Base-by-base conservation (phyloP, 768 basidiomycete species). In the Macrocybe gigantea region DNA sequence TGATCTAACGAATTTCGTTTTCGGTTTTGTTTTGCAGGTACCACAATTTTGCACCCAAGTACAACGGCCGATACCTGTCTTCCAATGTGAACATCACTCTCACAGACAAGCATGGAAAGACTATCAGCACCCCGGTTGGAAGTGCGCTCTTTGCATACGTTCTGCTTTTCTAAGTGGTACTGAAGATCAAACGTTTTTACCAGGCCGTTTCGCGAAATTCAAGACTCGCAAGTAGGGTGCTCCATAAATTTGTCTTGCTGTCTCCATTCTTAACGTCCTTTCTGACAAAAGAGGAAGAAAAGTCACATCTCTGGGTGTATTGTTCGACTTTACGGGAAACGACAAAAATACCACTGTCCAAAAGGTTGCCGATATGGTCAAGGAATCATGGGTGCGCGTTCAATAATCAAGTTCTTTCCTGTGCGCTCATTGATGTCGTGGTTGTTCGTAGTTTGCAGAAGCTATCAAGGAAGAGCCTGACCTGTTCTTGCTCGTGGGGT, bases 11-110 rank as follows among this genome's bases (percentile, higher is more conserved):
- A 22, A 1, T 8, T 30, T 41, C 33, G 15, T 44, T 31, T 48
- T 51, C 41, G 53, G 33, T 35, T 33, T 22, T 22, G 31, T 30
- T 22, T 40, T 35, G 35, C 48, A 84, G 79, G 66, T 70, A 85
- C 61, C 64, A 71, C 45, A 85, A 85, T 60, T 86, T 91, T 56
- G 80, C 68, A 3, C 83, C 80, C 33, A 40, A 30, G 40, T 74
- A 82, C 63, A 71, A 77, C 6, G 89, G 86, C 5, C 74, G 82
- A 39, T 93, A 92, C 62, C 67, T 96, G 41, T 82, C 89, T 1
- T 88, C 84, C 2, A 95, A 95, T 56, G 87, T 80, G 47, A 88
- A 94, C 66, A 88, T 95, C 60, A 92, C 90, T 2, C 59, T 86
- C 7, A 52, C 72, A 11, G 73, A 77, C 55, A 56, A 64, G 33